Evolutionary conservation across 1,284 basidiomycete species (phyloP), one percentile per base, ranked within the genome.

Genomic region (Ganoderma boninense): DNA sequence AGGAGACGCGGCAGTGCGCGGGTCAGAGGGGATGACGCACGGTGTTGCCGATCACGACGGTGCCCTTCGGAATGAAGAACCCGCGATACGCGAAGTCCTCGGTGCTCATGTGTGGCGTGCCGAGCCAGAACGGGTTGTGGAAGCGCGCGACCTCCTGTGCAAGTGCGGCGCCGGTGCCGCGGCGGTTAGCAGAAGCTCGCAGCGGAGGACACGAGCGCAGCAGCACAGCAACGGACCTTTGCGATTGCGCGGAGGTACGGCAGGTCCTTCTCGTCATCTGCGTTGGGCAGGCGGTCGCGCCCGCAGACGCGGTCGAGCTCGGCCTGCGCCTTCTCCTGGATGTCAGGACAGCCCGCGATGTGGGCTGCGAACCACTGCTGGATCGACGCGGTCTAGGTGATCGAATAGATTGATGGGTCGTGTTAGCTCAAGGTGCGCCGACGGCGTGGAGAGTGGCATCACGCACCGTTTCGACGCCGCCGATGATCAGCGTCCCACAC

Each of bases 391-490:
- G 74, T 76, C 75, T 76, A 32, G 14, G 65, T n/a, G 23, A 18
- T 23, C 49, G 10, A 2, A 14, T 13, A 29, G n/a, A 23, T 52
- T 0, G 32, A 32, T 32, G 32, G 32, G n/a, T 13, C 23, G 49
- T 23, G 49, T 26, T 18, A 32, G 73, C 77, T 29, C 2, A 16
- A 16, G 54, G 11, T 32, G 29, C 16, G 16, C 18, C 2, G 14
- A 35, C 32, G 32, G 32, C 29, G 16, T 7, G 2, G 54, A 57
- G 3, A 35, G 8, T 23, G n/a, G 32, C 29, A 29, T 32, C 14
- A 62, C 57, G 32, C 7, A 84, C 83, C 43, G 83, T 81, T 63
- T 85, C 79, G 46, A 84, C 81, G 43, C 85, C 85, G 6, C 84
- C 84, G 32, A 83, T 79, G 54, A 80, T 82, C 65, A 85, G 84